Base-by-base conservation (phyloP, 1,284 basidiomycete genomes). In the Boletus smithii region DNA sequence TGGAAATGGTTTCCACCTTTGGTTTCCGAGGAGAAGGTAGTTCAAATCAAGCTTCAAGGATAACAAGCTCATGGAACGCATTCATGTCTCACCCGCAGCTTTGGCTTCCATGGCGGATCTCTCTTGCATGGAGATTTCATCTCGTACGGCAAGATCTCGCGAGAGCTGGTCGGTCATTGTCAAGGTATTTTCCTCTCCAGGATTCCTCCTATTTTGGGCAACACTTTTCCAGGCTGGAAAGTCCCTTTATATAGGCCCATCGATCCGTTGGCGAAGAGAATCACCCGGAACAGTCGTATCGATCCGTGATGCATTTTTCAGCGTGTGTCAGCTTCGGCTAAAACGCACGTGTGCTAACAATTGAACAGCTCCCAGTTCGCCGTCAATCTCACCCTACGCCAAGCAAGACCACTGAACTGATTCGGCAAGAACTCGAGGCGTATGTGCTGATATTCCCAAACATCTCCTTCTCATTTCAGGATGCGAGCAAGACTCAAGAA, bases 11-110 rank as follows among this genome's bases (percentile, higher is more conserved):
- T n/a, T 74, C 75, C 8, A 85, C 82, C 2, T 92, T 92, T 69
- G 92, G 92, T 0, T 94, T 91, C 68, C 80, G 91, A 51, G 92
- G 92, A 27, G 92, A 95, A 85, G 91, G 91, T 90, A 57, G 46
- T 61, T 34, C 30, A 35, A 41, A 18, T n/a, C n/a, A n/a, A n/a
- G n/a, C n/a, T n/a, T n/a, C n/a, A 22, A 10, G 41, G 16, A 20
- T 18, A 32, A 46, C 24, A 39, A 36, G 39, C 32, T 31, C 40
- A 40, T 52, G 49, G 39, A 33, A 36, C 38, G 37, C 42, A 35
- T 44, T 53, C 44, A 22, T 8, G 11, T 50, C 39, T 42, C 16
- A 30, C 36, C 17, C 33, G 18, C 51, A 91, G 91, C 91, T 6
- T 68, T 95, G 36, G 85, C 88, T n/a, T 92, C 91, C 32, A 82